phyloP scores from a whole-genome alignment of 2,329 filamentous ascomycete genomes.

The Onygenales sp. region DNA sequence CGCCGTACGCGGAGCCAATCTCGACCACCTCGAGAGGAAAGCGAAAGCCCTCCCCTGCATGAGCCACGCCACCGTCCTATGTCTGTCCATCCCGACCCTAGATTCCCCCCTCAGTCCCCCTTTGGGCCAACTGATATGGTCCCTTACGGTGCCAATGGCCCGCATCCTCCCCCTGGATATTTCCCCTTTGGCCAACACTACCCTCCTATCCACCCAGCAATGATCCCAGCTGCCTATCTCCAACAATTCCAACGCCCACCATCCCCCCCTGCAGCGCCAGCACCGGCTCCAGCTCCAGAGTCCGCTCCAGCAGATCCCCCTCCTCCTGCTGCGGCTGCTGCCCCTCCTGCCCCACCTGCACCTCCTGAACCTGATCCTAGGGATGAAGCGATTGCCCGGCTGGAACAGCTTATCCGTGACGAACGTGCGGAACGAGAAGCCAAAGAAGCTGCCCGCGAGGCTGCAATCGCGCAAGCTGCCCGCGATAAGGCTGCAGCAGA shows the following conservation, averaged over 20 bases:
- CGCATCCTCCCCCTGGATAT: conserved; percentile 17
- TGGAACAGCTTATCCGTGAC: conserved; percentile 48
- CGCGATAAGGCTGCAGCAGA: conserved; percentile 25
- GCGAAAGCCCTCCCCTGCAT: conserved; percentile 21
- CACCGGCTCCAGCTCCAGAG: background rate
- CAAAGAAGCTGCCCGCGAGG: conserved; percentile 30
- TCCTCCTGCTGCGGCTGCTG: conserved; percentile 13
- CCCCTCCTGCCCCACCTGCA: conserved; percentile 17
- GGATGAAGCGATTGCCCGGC: conserved; percentile 50
- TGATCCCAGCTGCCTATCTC: conserved; percentile 28
- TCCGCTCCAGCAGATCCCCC: conserved; percentile 14
- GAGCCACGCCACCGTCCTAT: conserved; percentile 19
- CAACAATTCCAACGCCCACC: conserved; percentile 26
- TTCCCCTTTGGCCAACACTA: conserved; percentile 24
- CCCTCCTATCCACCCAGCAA: conserved; percentile 21
- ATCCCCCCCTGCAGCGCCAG: conserved; percentile 18
- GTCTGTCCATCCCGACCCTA: conserved; percentile 11
- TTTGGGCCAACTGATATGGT: conserved; percentile 29
- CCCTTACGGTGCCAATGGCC: conserved; percentile 23
- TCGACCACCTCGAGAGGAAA: conserved; percentile 16
- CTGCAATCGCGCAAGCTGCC: conserved; percentile 45
- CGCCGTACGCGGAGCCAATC: conserved; percentile 8
- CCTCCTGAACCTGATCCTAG: conserved; percentile 34
- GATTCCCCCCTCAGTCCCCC: conserved; percentile 12
- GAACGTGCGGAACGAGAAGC: conserved; percentile 33